Evolutionary conservation across 208 protist genomes (phyloP), one percentile per base, ranked within the genome.

Genomic region (Jaenimonas drosophilae): DNA sequence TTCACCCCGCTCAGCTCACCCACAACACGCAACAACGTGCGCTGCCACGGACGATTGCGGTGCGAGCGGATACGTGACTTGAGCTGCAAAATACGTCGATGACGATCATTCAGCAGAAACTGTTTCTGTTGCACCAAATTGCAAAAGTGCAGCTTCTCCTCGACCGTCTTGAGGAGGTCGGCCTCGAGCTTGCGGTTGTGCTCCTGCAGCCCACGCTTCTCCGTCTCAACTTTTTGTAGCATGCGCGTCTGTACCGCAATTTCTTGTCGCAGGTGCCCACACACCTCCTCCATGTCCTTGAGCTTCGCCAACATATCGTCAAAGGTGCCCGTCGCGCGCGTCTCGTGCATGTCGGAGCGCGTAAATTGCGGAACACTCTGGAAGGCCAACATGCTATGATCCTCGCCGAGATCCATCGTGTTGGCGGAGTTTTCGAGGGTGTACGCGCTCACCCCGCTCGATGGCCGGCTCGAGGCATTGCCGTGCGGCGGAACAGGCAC

Each of bases 21-120:
- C 33, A 90, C 50, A 2, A 91, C 60, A 39, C 85, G 77, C 49
- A 94, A 43, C 25, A 87, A 49, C 17, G 65, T 64, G 17, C 58
- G 59, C 52, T 90, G 80, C 81, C 85, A 94, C 20, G 80, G 85
- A 9, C 85, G 71, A 29, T 80, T 63, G 17, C 68, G 57, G 45
- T 94, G 80, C 16, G 73, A 77, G 17, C 85, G 85, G 24, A 94
- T 49, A 17, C 81, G 73, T 16, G 77, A 86, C 47, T 85, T 88
- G 32, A 91, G 67, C 49, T 81, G 85, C 1, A 39, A 37, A 23
- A 90, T 74, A 16, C 59, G 65, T 2, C 72, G 62, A 19, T 76
- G 68, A 16, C 71, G 50, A 28, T 84, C 67, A 7, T 64, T 49
- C 2, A 91, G 45, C 3, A 63, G 51, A n/a, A 82, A 34, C 52